Evolutionary conservation across 257 asterid genomes (phyloP).

Genomic region (Lavandula angustifolia): DNA sequence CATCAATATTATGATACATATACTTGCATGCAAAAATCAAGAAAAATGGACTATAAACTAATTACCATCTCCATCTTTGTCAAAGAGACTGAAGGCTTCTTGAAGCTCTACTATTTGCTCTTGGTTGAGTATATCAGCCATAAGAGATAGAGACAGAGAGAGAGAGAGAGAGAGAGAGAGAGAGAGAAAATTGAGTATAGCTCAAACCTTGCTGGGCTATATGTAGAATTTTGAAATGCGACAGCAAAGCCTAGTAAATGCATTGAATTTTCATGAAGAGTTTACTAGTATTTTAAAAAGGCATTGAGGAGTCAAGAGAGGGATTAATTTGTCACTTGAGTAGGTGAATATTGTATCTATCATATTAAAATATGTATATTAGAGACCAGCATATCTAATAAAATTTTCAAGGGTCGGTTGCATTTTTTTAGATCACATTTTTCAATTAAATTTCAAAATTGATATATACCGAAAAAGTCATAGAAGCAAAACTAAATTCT

Average conservation of each 20-base stretch:
- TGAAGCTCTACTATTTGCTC: conserved; percentile 42
- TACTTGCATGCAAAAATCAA: not conserved
- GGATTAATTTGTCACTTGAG: conserved; percentile 22
- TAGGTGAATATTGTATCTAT: conserved; percentile 27
- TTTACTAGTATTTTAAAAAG: conserved; percentile 6
- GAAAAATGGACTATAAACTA: not conserved
- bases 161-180: conserved; percentile 23
- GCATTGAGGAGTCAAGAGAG: conserved; percentile 26
- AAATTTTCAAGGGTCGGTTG: not conserved
- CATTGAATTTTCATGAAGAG: conserved; percentile 27
- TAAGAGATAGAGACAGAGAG: conserved; percentile 19
- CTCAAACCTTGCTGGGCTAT: conserved; percentile 52
- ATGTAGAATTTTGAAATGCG: conserved; percentile 40
- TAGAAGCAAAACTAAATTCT: no score
- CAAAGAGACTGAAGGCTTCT: conserved; percentile 49
- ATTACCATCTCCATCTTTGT: conserved; percentile 52
- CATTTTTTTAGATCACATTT: not conserved
- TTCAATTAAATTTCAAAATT: no score
- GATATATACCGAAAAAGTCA: no score
- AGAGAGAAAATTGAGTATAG: conserved; percentile 40
- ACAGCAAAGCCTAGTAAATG: conserved; percentile 34
- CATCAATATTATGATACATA: not conserved
- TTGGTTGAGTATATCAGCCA: conserved; percentile 38
- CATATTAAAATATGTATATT: not conserved
- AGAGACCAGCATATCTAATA: conserved; percentile 20